Conservation (phyloP, 208 protist genomes). For the Trypanosomatidae sp. region DNA sequence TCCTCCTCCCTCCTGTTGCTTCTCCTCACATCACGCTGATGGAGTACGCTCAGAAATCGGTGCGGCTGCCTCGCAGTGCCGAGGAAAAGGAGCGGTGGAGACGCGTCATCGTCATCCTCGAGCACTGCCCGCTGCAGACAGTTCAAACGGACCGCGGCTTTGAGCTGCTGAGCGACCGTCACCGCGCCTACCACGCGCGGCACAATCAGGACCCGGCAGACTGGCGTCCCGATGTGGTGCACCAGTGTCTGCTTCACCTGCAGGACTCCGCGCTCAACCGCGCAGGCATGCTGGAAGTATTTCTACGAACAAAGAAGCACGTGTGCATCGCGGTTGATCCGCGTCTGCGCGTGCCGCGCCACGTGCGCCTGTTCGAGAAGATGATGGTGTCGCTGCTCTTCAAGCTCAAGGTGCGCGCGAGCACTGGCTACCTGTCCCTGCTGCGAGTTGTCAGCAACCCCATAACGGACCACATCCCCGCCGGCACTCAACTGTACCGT, state of each 20-base stretch:
- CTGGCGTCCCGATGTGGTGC: slow-evolving; percentile 98
- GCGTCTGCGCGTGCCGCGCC: slow-evolving; percentile 97
- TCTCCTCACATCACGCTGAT: slow-evolving; percentile 22
- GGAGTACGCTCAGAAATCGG: slow-evolving; percentile 86
- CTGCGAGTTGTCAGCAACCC: slow-evolving; percentile 99
- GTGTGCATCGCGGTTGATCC: slow-evolving; percentile 96
- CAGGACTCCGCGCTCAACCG: slow-evolving; percentile 99
- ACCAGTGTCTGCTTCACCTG: slow-evolving; percentile 98
- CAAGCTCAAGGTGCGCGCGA: slow-evolving; percentile 96
- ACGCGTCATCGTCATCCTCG: slow-evolving; percentile 96
- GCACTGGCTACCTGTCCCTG: slow-evolving; percentile 90
- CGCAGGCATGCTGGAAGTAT: slow-evolving; percentile 97
- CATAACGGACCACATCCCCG: slow-evolving; percentile 97
- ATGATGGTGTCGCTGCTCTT: slow-evolving; percentile 99
- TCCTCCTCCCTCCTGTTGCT: background rate
- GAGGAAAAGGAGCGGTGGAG: slow-evolving; percentile 88
- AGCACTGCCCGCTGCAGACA: slow-evolving; percentile 93
- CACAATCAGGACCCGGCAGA: slow-evolving; percentile 93
- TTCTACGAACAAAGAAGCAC: slow-evolving; percentile 96
- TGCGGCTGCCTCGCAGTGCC: slow-evolving; percentile 77
- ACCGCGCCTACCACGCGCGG: slow-evolving; percentile 94
- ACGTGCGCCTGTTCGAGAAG: slow-evolving; percentile 98
- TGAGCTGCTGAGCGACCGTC: slow-evolving; percentile 98
- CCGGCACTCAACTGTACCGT: slow-evolving; percentile 66
- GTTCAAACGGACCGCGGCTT: slow-evolving; percentile 95